These are phyloP conservation scores for Calonectria crousiana DNA, from an alignment of 2,329 filamentous ascomycete species.

Conservation along the genomic window DNA sequence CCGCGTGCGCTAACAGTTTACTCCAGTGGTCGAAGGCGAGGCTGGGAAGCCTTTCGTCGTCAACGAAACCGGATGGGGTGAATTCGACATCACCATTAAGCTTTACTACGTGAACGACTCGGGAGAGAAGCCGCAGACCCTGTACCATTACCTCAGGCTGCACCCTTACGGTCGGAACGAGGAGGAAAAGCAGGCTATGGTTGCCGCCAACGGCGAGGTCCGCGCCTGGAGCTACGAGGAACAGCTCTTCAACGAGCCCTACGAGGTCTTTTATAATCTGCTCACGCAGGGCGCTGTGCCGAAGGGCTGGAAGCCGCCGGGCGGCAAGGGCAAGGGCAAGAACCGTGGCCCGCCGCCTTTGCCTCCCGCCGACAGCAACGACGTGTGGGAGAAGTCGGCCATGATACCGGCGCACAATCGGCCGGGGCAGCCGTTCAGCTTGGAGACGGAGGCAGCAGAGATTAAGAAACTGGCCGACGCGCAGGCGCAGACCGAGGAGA, in stretches of 20 bases:
- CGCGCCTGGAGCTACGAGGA: conserved; percentile 90
- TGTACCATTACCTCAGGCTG: conserved; percentile 91
- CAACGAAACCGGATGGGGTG: conserved; percentile 95
- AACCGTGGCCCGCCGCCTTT: conserved; percentile 55
- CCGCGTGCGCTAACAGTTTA: conserved; percentile 31
- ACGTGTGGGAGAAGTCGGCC: conserved; percentile 75
- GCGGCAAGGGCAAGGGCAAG: conserved; percentile 67
- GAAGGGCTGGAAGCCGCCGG: conserved; percentile 57
- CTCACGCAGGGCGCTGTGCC: conserved; percentile 79
- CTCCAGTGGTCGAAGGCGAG: conserved; percentile 76
- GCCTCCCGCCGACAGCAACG: conserved; percentile 56
- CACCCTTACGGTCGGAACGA: conserved; percentile 91
- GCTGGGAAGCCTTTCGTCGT: conserved; percentile 81
- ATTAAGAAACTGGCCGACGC: conserved; percentile 73
- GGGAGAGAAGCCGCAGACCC: conserved; percentile 93
- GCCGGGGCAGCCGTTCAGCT: conserved; percentile 79
- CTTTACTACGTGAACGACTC: conserved; percentile 91
- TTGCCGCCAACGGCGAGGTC: conserved; percentile 72
- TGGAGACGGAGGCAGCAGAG: conserved; percentile 75
- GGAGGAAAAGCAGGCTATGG: conserved; percentile 73
- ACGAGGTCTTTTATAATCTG: conserved; percentile 89
- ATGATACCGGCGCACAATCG: conserved; percentile 78
- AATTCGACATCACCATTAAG: conserved; percentile 96
- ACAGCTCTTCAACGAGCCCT: conserved; percentile 97
- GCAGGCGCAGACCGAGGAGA: conserved; percentile 71